These are phyloP conservation scores for Waitea zeae DNA, from an alignment of 1,284 basidiomycete species.

Conservation along the genomic window DNA sequence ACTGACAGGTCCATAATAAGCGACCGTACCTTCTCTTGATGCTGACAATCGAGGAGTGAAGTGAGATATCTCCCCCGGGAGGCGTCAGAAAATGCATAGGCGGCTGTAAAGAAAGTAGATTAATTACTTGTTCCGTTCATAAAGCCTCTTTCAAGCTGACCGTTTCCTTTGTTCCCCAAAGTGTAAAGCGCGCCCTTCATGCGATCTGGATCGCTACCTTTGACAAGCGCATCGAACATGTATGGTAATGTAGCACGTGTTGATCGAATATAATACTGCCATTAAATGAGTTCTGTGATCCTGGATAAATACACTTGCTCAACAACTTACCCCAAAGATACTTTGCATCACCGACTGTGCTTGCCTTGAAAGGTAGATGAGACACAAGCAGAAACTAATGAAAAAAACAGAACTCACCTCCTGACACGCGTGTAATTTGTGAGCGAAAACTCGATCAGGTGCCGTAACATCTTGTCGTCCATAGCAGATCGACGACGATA, in stretches of 20 bases:
- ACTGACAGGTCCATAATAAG: neutral
- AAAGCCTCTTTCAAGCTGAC: slow-evolving; percentile 19
- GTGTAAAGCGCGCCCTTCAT: slow-evolving; percentile 94
- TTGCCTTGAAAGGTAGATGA: slow-evolving; percentile 19
- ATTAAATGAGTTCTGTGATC: slow-evolving; percentile 4
- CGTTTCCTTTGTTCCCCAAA: slow-evolving; percentile 62
- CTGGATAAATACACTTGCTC: slow-evolving; percentile 1
- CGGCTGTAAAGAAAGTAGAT: slow-evolving; percentile 18
- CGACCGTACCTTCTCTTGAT: slow-evolving; percentile 68
- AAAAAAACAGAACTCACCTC: slow-evolving; percentile 22
- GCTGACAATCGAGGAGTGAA: slow-evolving; percentile 70
- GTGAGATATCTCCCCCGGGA: slow-evolving; percentile 51
- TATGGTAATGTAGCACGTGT: slow-evolving; percentile 57
- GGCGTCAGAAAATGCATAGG: slow-evolving; percentile 48
- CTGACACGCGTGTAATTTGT: slow-evolving; percentile 74
- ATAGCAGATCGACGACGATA: slow-evolving; percentile 69
- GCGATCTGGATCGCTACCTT: slow-evolving; percentile 76
- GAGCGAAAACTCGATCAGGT: slow-evolving; percentile 72
- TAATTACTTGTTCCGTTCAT: slow-evolving; percentile 1
- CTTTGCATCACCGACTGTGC: slow-evolving; percentile 59
- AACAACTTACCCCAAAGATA: slow-evolving; percentile 38
- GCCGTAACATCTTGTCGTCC: slow-evolving; percentile 65
- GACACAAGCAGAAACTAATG: too few species aligned
- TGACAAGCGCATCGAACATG: slow-evolving; percentile 55
- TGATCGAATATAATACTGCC: slow-evolving; percentile 68